Evolutionary conservation across 1,284 basidiomycete species (phyloP), one percentile per base, ranked within the genome.

Genomic region (Puccinia polysora): DNA sequence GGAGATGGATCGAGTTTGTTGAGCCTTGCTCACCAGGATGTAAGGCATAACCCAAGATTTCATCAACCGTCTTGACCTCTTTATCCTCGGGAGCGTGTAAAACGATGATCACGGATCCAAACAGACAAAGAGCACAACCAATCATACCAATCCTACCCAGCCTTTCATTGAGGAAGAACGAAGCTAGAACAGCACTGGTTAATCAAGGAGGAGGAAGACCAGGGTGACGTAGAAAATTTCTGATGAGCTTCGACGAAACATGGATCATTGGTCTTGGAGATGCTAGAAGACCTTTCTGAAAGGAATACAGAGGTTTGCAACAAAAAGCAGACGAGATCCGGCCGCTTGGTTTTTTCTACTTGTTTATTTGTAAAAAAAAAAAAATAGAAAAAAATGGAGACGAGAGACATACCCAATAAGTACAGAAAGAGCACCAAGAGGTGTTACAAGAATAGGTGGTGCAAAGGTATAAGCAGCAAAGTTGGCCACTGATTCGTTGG

Each of bases 391-490:
- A 45, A 52, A 14, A 20, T 71, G 18, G 73, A 47, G 15, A 34
- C 60, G 40, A 14, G 14, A 32, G 10, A 82, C 88, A 74, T 76
- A 92, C 90, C 93, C 96, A 75, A 98, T 91, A 74, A 99, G 86
- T n/a, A 98, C 95, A 80, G 90, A 94, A 70, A 97, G 84, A 12
- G 95, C 94, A 72, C 95, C 95, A 14, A 98, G 83, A 4, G 95
- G 95, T 0, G 95, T 97, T 49, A 99, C 93, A 67, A 99, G 84
- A 77, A 97, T 96, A 75, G 95, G 92, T 70, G 95, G 95, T 0
- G 95, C 95, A 78, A 97, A 98, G 0, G 92, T 91, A 81, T 98
- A 98, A 3, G 96, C 96, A 6, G 95, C 92, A 81, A 98, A 99
- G 82, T 99, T 99, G 76, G 92, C 94, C 72, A 96, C 94, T 96